A percentile compares a stretch with the other conserved stretches of the same genome.
Conservation (phyloP, 2,329 filamentous ascomycete species). For the Raffaelea deltoideospora region DNA sequence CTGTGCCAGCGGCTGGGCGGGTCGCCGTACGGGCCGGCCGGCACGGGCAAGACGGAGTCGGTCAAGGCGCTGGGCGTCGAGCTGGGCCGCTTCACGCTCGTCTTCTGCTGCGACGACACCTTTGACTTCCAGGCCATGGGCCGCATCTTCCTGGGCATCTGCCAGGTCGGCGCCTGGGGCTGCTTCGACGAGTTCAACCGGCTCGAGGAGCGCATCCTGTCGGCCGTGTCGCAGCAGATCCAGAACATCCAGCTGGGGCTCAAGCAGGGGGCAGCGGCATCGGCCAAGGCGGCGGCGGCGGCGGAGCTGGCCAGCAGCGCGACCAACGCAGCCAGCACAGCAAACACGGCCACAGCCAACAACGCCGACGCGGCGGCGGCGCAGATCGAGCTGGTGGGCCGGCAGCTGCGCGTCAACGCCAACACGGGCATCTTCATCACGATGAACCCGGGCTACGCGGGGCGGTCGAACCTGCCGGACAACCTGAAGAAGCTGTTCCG, state of each 20-base stretch:
- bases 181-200: conserved; percentile 99
- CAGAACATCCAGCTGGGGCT: conserved; percentile 97
- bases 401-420: conserved; percentile 73
- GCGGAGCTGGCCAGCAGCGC: neutral
- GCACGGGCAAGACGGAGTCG: conserved; percentile 97
- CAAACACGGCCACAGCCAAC: too few species aligned
- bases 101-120: conserved; percentile 98
- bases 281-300: conserved; percentile 38
- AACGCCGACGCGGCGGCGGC: conserved; percentile 35
- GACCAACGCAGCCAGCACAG: neutral
- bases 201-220: conserved; percentile 92
- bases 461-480: conserved; percentile 92
- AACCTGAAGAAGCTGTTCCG: conserved; percentile 99
- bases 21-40: conserved; percentile 91
- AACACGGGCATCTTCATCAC: conserved; percentile 99
- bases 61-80: conserved; percentile 96
- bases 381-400: conserved; percentile 87
- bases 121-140: conserved; percentile 99
- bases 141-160: conserved; percentile 96
- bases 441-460: conserved; percentile 98
- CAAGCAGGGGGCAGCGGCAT: conserved; percentile 66
- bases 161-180: conserved; percentile 97
- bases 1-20: conserved; percentile 89
- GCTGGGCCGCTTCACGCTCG: conserved; percentile 90
- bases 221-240: conserved; percentile 96